These are phyloP conservation scores for Protea cynaroides DNA, from an alignment of 164 flowering plant genomes.

Conservation along the genomic window DNA sequence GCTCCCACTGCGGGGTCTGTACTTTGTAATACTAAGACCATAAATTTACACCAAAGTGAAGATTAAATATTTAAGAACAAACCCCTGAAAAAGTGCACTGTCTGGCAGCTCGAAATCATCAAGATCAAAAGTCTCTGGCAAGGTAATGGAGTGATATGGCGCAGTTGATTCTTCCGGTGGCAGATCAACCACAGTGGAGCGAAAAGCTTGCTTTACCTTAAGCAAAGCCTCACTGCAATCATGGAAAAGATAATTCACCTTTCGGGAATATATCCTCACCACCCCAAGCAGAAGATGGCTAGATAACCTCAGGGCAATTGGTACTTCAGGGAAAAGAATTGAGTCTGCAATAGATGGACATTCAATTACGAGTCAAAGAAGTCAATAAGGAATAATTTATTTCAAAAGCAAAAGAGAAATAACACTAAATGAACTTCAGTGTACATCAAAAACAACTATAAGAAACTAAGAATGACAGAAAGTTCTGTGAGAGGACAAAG, in stretches of 20 bases:
- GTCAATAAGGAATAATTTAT: not conserved
- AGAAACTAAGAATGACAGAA: too few species aligned
- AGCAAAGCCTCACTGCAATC: constrained; percentile 99
- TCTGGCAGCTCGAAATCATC: constrained; percentile 99
- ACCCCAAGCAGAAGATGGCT: constrained; percentile 99
- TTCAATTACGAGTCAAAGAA: constrained; percentile 2
- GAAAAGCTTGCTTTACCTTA: constrained; percentile 96
- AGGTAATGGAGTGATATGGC: constrained; percentile 94
- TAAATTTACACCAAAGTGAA: not conserved
- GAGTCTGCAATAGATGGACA: constrained; percentile 56
- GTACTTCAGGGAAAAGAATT: constrained; percentile 90
- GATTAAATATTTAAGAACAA: constrained; percentile 24
- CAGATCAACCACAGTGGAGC: constrained; percentile 94
- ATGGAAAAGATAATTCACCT: constrained; percentile 97
- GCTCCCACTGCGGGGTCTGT: too few species aligned
- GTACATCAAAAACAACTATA: too few species aligned
- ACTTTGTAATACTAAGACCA: not conserved
- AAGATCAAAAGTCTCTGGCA: constrained; percentile 99
- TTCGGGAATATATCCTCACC: constrained; percentile 95
- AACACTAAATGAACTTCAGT: too few species aligned
- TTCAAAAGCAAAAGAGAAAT: too few species aligned
- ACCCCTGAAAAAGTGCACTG: constrained; percentile 81
- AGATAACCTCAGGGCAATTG: constrained; percentile 93
- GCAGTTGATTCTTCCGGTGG: constrained; percentile 99
- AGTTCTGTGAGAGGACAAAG: too few species aligned